phyloP scores from a whole-genome alignment of 129 eudicot genomes.

The Scalesia atractyloides region DNA sequence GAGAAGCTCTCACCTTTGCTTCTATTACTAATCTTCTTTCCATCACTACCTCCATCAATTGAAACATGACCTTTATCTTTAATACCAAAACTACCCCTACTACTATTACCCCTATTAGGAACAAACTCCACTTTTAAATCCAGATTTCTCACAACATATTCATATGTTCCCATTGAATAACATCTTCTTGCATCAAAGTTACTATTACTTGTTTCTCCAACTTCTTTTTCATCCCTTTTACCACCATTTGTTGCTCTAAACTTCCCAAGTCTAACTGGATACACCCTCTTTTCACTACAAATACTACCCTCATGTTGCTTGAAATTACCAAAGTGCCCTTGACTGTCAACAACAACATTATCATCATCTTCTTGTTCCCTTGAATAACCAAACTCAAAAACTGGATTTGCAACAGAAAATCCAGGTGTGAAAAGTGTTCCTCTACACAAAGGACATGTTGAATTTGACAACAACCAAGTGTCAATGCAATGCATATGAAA shows the following conservation, averaged over 20 bases:
- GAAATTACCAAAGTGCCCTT: constrained; percentile 42
- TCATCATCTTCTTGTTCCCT: constrained; percentile 49
- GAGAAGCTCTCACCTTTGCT: constrained; percentile 96
- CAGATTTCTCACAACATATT: constrained; percentile 78
- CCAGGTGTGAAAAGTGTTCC: constrained; percentile 78
- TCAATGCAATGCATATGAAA: constrained; percentile 93
- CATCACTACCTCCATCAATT: constrained; percentile 56
- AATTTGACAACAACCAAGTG: constrained; percentile 90
- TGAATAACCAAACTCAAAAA: constrained; percentile 51
- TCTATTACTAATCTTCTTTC: constrained; percentile 67
- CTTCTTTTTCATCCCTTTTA: constrained; percentile 43
- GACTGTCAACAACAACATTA: constrained; percentile 34
- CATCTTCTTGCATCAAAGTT: constrained; percentile 92
- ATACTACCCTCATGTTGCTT: constrained; percentile 44
- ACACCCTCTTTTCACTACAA: constrained; percentile 63
- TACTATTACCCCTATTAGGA: constrained; percentile 43
- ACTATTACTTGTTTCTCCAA: constrained; percentile 78
- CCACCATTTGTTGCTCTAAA: constrained; percentile 57
- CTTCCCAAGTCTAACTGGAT: constrained; percentile 90
- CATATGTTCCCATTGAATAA: constrained; percentile 91
- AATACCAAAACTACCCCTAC: constrained; percentile 42
- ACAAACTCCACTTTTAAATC: constrained; percentile 73
- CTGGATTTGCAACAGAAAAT: constrained; percentile 71
- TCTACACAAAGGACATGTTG: constrained; percentile 94
- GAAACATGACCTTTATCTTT: constrained; percentile 49